Conservation (phyloP, 2,329 filamentous ascomycete genomes). For the Penicillium sp. region DNA sequence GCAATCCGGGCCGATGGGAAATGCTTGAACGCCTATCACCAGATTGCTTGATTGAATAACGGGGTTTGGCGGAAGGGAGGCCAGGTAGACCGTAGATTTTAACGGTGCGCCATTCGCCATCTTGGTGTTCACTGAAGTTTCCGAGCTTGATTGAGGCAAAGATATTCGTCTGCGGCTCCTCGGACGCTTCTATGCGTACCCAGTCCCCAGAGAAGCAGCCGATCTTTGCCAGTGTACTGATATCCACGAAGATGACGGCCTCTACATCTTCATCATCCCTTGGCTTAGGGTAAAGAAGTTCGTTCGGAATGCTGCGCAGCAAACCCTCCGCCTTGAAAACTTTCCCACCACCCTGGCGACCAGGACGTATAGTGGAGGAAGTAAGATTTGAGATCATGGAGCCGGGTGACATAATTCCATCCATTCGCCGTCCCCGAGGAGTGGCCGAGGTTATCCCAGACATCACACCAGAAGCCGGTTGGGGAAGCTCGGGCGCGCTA, state of each 20-base stretch:
- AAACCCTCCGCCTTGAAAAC: constrained; percentile 85
- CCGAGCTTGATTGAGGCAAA: constrained; percentile 68
- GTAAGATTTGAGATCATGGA: constrained; percentile 91
- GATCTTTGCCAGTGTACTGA: constrained; percentile 81
- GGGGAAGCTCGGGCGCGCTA: constrained; percentile 75
- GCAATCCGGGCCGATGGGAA: constrained; percentile 51
- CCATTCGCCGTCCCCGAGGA: constrained; percentile 73
- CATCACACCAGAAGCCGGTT: constrained; percentile 77
- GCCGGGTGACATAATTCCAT: constrained; percentile 79
- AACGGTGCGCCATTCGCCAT: constrained; percentile 80
- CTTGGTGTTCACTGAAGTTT: constrained; percentile 49
- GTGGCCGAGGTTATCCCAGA: constrained; percentile 82
- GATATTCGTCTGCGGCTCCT: constrained; percentile 67
- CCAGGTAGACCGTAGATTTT: constrained; percentile 87
- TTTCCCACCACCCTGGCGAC: constrained; percentile 70
- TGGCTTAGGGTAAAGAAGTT: constrained; percentile 84
- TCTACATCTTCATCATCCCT: constrained; percentile 82
- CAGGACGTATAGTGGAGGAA: constrained; percentile 76
- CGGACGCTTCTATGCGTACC: constrained; percentile 80
- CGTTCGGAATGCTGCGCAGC: constrained; percentile 71
- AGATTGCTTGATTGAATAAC: constrained; percentile 60
- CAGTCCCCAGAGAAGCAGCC: constrained; percentile 98
- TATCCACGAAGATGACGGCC: constrained; percentile 87
- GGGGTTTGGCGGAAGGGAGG: constrained; percentile 58
- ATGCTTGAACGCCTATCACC: constrained; percentile 60